These are phyloP conservation scores for Podospora bellae-mahoneyi DNA, from an alignment of 495 filamentous ascomycete genomes.

Conservation along the genomic window DNA sequence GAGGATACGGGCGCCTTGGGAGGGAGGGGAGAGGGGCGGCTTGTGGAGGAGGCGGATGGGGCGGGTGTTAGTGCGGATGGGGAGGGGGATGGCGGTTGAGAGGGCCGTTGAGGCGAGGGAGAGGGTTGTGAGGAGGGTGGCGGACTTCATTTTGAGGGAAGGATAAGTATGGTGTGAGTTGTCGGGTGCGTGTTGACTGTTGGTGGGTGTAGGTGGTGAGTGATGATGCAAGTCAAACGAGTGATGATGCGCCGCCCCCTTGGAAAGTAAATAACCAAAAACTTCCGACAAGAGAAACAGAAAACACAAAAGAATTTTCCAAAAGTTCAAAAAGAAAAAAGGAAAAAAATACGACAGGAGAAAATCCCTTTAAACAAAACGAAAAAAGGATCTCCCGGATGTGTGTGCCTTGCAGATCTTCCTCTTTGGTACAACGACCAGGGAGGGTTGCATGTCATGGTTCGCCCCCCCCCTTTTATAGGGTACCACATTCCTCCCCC, in stretches of 20 bases:
- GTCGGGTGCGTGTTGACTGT: too few species aligned
- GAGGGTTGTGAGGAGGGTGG: constrained; percentile 14
- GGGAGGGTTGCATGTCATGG: background rate
- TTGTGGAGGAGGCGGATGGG: constrained; percentile 15
- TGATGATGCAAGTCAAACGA: background rate
- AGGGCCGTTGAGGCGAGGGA: constrained; percentile 5
- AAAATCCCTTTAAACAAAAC: background rate
- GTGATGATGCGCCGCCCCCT: background rate
- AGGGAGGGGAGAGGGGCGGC: background rate
- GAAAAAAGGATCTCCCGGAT: background rate
- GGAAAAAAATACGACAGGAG: background rate
- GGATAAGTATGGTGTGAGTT: background rate
- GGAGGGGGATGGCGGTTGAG: constrained; percentile 3
- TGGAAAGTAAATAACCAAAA: background rate
- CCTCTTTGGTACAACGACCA: background rate
- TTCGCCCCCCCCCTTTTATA: background rate
- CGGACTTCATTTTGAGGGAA: constrained; percentile 13
- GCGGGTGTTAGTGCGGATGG: background rate
- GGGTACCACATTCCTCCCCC: background rate
- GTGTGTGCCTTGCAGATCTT: background rate
- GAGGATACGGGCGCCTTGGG: background rate
- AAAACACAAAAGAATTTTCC: too few species aligned
- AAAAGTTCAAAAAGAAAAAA: background rate
- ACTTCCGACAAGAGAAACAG: background rate
- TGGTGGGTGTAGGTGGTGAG: background rate